Evolutionary conservation across 106 monocot species (phyloP), one percentile per base, ranked within the genome.

Genomic region (Cymbidium sinense): DNA sequence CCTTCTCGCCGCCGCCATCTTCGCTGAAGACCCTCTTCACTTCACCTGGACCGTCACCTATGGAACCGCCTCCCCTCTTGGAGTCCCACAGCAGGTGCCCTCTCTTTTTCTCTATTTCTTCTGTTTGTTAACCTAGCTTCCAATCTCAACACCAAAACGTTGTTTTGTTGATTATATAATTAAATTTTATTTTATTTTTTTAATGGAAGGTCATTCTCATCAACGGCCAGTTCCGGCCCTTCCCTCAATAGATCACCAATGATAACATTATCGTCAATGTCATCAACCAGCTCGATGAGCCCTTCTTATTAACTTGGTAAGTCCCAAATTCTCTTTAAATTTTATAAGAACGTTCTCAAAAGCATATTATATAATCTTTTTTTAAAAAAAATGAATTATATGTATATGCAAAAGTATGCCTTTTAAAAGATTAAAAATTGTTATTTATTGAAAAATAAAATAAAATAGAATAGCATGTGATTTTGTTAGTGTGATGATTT

Each of bases 231-330:
- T 98, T 98, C 78, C 98, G 98, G 3, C 94, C 98, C 0, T 70
- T 55, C 13, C 78, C 94, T 34, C 90, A 94, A 34, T 85, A 82
- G 72, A 82, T 94, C 17, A 98, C 98, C 44, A 98, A 98, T 65
- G 92, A 98, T 77, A 98, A 98, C 84, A 80, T 98, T 30, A 76
- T 94, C 20, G 7, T 98, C 64, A 83, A 88, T 76, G 90, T 98
- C 51, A 83, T 92, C 81, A 98, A 98, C 87, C 78, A 87, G 50
- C 85, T 98, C n/a, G 98, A 98, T 80, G 98, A 94, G 83, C 98
- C 98, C 30, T 90, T 98, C 84, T 90, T 98, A 65, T 30, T 94
- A 7, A 98, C 98, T 18, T 98, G 94, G 93, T 88, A 20, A 43
- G 67, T 10, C 23, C 25, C 21, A 2, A 23, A 23, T 33, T 6